Evolutionary conservation across 2,329 filamentous ascomycete genomes (phyloP).

Genomic region (Penicillium sp.): DNA sequence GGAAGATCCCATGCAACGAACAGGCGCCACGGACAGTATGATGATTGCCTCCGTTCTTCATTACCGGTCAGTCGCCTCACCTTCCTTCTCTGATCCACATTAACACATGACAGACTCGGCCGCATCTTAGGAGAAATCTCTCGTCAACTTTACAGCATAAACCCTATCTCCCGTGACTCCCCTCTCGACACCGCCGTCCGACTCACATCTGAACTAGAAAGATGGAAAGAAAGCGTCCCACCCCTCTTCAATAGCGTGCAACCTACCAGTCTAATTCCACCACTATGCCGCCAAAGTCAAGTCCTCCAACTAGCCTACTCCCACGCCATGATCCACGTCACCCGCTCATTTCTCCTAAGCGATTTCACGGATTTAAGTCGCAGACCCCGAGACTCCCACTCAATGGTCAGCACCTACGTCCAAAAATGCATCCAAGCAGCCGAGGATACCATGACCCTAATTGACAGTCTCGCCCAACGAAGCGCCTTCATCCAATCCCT

Average conservation of each 20-base stretch:
- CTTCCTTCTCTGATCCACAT: background rate
- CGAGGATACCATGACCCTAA: constrained; percentile 39
- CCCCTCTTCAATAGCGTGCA: constrained; percentile 39
- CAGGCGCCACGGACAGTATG: constrained; percentile 38
- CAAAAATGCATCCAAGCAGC: constrained; percentile 47
- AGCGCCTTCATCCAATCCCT: constrained; percentile 40
- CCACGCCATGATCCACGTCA: constrained; percentile 42
- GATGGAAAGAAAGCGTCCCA: constrained; percentile 38
- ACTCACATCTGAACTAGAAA: constrained; percentile 36
- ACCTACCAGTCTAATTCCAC: constrained; percentile 38
- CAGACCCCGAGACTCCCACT: constrained; percentile 28
- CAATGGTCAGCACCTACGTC: constrained; percentile 37
- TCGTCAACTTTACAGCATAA: constrained; percentile 45
- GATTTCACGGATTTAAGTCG: constrained; percentile 39
- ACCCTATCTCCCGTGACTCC: constrained; percentile 29
- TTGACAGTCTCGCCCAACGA: constrained; percentile 37
- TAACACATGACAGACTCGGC: constrained; percentile 42
- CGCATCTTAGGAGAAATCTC: constrained; percentile 51
- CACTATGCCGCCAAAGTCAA: constrained; percentile 40
- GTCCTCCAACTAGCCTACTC: constrained; percentile 40
- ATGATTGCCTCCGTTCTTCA: constrained; percentile 43
- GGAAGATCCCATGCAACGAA: constrained; percentile 36
- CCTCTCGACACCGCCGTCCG: constrained; percentile 35
- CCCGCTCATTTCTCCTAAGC: constrained; percentile 37
- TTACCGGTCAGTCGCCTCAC: constrained; percentile 28